Evolutionary conservation across 345 rosid species (phyloP).

Genomic region (Corchorus capsularis): DNA sequence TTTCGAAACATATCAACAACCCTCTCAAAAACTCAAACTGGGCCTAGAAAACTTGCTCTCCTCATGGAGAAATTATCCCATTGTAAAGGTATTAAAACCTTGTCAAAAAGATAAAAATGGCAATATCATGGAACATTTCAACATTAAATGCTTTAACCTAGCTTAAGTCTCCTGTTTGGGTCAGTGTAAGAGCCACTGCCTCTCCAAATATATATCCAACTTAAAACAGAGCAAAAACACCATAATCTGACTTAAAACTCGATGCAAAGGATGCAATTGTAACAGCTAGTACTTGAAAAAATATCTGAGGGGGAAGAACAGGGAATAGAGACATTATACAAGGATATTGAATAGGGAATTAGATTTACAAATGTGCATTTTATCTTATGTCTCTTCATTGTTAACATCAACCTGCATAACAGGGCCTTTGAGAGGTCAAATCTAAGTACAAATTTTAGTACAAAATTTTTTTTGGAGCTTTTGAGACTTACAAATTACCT

Average conservation of each 20-base stretch:
- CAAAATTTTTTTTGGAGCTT: too few species aligned
- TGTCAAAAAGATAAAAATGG: not conserved
- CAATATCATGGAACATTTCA: not conserved
- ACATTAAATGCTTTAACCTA: slow-evolving; percentile 11
- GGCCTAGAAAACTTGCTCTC: not conserved
- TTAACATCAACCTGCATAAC: not conserved
- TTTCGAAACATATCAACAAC: not conserved
- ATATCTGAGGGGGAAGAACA: not conserved
- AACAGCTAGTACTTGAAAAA: not conserved
- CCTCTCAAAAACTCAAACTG: not conserved
- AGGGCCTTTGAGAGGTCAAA: not conserved
- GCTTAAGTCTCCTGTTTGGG: not conserved
- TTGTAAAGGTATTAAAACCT: not conserved
- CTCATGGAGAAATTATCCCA: not conserved
- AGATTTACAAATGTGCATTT: not conserved
- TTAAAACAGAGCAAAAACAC: slow-evolving; percentile 2
- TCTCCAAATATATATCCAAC: not conserved
- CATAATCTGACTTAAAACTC: not conserved
- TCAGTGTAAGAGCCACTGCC: not conserved
- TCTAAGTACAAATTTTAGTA: not conserved
- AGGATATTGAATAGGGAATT: not conserved
- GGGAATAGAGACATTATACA: not conserved
- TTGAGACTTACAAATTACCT: too few species aligned
- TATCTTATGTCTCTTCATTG: not conserved
- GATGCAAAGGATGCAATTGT: not conserved